These are phyloP conservation scores for Boletus subparvulus DNA, from an alignment of 768 basidiomycete species.

Conservation along the genomic window DNA sequence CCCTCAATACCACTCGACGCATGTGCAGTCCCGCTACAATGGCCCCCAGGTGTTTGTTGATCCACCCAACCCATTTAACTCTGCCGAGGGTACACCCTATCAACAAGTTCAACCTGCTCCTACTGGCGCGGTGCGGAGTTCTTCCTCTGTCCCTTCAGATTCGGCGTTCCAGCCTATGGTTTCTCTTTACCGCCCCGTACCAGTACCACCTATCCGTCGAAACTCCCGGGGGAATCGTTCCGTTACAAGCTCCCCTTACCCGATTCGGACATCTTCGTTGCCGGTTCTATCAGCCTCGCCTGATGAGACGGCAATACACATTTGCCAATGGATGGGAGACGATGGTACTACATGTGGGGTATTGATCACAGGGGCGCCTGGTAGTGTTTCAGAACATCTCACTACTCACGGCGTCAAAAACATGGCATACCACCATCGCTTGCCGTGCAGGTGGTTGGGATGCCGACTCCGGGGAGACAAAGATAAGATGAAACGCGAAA, in stretches of 20 bases:
- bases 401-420: constrained; percentile 1
- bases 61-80: neutral
- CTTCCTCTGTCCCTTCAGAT: neutral
- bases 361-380: neutral
- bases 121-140: neutral
- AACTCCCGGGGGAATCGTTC: neutral
- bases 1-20: too few relatives aligned
- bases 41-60: neutral
- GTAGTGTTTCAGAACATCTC: constrained; percentile 20
- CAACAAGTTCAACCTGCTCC: neutral
- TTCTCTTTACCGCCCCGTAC: too few relatives aligned
- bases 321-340: constrained; percentile 6
- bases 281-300: neutral
- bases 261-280: neutral
- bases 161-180: neutral
- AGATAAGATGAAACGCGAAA: constrained; percentile 9
- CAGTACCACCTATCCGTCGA: neutral
- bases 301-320: neutral
- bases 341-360: constrained; percentile 2
- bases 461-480: constrained; percentile 3
- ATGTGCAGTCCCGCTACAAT: neutral
- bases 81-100: neutral
- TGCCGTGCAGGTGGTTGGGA: constrained; percentile 9
- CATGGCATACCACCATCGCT: accelerated
- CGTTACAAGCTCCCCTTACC: neutral